These are phyloP conservation scores for Alternaria viburni DNA, from an alignment of 2,329 filamentous ascomycete genomes.

Conservation along the genomic window DNA sequence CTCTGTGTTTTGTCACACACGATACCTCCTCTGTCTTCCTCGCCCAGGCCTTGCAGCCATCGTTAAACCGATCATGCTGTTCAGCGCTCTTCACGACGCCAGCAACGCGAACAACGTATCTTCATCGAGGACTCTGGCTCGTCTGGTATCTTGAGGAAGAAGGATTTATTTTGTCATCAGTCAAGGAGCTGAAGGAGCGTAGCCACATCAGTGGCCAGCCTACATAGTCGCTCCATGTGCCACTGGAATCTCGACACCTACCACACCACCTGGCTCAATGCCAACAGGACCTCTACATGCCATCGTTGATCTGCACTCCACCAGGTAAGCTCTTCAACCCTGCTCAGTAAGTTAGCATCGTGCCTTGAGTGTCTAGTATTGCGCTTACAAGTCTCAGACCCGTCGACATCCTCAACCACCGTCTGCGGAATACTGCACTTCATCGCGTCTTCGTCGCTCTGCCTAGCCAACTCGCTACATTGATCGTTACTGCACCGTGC, in stretches of 20 bases:
- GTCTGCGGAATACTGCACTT: constrained; percentile 36
- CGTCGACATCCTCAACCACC: constrained; percentile 33
- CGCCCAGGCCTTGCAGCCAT: background rate
- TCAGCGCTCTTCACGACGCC: background rate
- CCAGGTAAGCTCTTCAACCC: constrained; percentile 29
- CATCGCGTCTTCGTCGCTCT: constrained; percentile 38
- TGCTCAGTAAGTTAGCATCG: constrained; percentile 1
- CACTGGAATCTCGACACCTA: background rate
- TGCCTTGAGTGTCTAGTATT: background rate
- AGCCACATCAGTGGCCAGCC: background rate
- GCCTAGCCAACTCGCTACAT: constrained; percentile 34
- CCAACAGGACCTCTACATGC: background rate
- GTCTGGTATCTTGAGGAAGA: background rate
- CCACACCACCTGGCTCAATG: background rate
- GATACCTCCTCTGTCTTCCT: background rate
- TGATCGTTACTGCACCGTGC: constrained; percentile 35
- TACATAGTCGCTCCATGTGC: background rate
- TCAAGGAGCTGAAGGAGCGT: background rate
- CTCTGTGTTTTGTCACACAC: background rate
- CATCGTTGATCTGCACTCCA: constrained; percentile 28
- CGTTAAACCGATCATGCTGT: background rate
- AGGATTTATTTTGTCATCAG: background rate
- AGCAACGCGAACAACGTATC: background rate
- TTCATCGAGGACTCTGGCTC: background rate
- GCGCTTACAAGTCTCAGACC: constrained; percentile 2